phyloP scores from a whole-genome alignment of 371 early-diverging fungal genomes.

The Choanephora cucurbitarum region DNA sequence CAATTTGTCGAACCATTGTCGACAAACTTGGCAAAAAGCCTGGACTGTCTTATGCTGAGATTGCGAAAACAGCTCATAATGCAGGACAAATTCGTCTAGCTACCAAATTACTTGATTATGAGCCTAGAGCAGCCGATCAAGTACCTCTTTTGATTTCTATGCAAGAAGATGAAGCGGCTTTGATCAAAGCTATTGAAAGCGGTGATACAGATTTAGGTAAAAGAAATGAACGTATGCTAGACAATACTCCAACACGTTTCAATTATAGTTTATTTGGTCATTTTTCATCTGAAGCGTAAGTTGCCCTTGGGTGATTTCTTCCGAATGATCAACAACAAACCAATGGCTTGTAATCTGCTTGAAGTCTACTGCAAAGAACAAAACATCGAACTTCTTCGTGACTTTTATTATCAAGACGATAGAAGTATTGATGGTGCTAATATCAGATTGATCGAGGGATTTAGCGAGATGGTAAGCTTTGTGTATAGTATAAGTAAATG shows the following conservation, averaged over 20 bases:
- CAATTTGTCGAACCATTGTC: constrained; percentile 76
- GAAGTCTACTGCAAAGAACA: constrained; percentile 82
- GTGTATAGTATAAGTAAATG: too few species aligned
- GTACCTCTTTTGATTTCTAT: constrained; percentile 93
- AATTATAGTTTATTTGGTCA: constrained; percentile 79
- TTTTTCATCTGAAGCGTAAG: constrained; percentile 87
- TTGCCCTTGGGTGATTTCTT: constrained; percentile 88
- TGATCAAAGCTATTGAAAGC: constrained; percentile 90
- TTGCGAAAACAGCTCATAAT: constrained; percentile 90
- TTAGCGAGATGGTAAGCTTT: constrained; percentile 49
- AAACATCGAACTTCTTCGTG: constrained; percentile 76
- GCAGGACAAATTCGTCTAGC: constrained; percentile 88
- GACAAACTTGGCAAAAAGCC: constrained; percentile 74
- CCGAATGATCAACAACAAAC: constrained; percentile 78
- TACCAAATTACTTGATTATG: constrained; percentile 88
- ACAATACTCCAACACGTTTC: not conserved
- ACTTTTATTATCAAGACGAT: constrained; percentile 97
- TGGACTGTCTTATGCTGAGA: constrained; percentile 85
- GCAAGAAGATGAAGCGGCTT: constrained; percentile 86
- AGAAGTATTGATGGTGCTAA: constrained; percentile 75
- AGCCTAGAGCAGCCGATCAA: constrained; percentile 92
- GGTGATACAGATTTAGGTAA: constrained; percentile 92
- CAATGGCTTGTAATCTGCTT: constrained; percentile 79
- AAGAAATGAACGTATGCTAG: not conserved
- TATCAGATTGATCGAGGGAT: constrained; percentile 60